Base-by-base conservation (phyloP, 208 protist species). In the Endotrypanum monterogeii region DNA sequence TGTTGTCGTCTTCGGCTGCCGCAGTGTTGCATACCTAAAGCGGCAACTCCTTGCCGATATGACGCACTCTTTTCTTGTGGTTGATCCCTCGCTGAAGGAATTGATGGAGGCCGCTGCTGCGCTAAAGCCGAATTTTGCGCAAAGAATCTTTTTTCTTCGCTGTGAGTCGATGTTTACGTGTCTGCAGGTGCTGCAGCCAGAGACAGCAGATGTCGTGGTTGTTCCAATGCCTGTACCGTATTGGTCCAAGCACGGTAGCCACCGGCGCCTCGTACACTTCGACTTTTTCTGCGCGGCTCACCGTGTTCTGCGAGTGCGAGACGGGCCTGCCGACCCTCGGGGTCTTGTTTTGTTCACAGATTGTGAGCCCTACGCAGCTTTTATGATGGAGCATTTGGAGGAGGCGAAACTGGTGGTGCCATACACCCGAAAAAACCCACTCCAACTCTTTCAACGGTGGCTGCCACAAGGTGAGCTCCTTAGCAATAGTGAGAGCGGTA, bases 371-470 rank as follows among this genome's bases (percentile, higher is more conserved):
- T 87, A 94, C 54, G 92, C 90, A 18, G 86, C 86, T 44, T 96
- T 96, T 76, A 87, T 89, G 78, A 83, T 94, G 83, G 92, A 94
- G 75, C 86, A 94, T 76, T 75, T 96, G 67, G 87, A 91, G 74
- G 89, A 88, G 80, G 83, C 89, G 30, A 89, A 85, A 67, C 78
- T 96, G 35, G 52, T 94, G 14, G 90, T 96, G 58, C 90, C 90
- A 66, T 96, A 86, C 88, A 85, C 84, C 11, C 89, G 90, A n/a
- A 96, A 96, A 71, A 91, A 89, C 52, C 77, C 86, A 8, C 51
- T 56, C 9, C 56, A 76, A 35, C 66, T 80, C 30, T 90, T 86
- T 56, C 57, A 44, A 5, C 71, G 76, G 11, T 90, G 86, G 83
- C 78, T 90, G 2, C 86, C 86, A 28, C 71, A 62, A 39, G 56